Percentiles rank a stretch among this genome's conserved stretches.
Conservation (phyloP, 2,329 filamentous ascomycete genomes). For the Penicillium sp. region DNA sequence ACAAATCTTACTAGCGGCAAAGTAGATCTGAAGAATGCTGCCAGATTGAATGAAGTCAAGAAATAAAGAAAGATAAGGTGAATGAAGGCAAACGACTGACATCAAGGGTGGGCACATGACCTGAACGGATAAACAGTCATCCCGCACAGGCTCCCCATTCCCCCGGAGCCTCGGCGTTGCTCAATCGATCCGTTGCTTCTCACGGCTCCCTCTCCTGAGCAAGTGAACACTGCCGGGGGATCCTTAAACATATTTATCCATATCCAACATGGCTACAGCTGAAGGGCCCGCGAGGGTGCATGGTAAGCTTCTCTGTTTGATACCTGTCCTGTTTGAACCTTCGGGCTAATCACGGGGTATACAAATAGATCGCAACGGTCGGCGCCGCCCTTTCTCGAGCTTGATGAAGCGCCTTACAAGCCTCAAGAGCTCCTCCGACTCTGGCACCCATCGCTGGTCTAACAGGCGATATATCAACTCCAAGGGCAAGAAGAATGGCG, state of each 20-base stretch:
- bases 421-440: constrained; percentile 73
- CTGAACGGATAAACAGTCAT: constrained; percentile 25
- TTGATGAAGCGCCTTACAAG: constrained; percentile 94
- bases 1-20: not conserved
- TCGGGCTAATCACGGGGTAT: constrained; percentile 13
- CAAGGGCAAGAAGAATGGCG: constrained; percentile 60
- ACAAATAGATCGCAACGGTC: constrained; percentile 66
- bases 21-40: not conserved
- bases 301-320: constrained; percentile 38
- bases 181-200: not conserved
- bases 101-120: constrained; percentile 27
- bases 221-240: constrained; percentile 1
- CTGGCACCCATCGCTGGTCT: constrained; percentile 39
- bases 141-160: constrained; percentile 10
- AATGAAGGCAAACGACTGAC: constrained; percentile 13
- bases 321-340: constrained; percentile 9
- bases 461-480: constrained; percentile 38
- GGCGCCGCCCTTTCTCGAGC: constrained; percentile 82
- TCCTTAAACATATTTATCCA: not conserved
- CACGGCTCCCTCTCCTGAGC: constrained; percentile 10
- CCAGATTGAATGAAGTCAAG: not conserved
- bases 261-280: constrained; percentile 34
- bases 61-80: not conserved
- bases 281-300: constrained; percentile 45
- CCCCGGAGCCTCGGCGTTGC: constrained; percentile 17